Conservation (phyloP, 2,329 filamentous ascomycete species). For the Aotearoamyces nothofagi region DNA sequence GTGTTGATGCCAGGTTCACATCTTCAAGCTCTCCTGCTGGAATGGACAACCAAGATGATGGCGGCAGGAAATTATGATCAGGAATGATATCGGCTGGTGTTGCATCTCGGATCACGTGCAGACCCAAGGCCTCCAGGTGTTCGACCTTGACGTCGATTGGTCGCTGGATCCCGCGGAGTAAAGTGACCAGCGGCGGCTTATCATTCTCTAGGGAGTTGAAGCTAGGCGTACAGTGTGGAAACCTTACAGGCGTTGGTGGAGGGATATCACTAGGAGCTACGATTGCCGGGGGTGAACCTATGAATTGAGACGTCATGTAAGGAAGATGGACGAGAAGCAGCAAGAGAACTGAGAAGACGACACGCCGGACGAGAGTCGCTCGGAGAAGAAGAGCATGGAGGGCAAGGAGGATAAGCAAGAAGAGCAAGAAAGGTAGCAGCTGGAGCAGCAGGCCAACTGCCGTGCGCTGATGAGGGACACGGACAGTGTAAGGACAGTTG, state of each 20-base stretch:
- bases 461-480: too few species aligned
- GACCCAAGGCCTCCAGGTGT: constrained; percentile 41
- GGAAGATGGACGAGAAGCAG: too few species aligned
- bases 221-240: constrained; percentile 28
- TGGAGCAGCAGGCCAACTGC: too few species aligned
- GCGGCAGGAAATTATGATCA: constrained; percentile 30
- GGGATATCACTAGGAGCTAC: constrained; percentile 32
- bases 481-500: too few species aligned
- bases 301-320: too few species aligned
- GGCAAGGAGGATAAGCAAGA: too few species aligned
- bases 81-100: constrained; percentile 35
- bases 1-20: constrained; percentile 31
- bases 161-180: constrained; percentile 38
- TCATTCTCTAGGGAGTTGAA: constrained; percentile 6
- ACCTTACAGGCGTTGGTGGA: constrained; percentile 36
- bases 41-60: constrained; percentile 31
- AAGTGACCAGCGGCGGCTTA: constrained; percentile 26
- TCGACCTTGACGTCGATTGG: constrained; percentile 30
- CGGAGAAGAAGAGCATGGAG: too few species aligned
- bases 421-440: too few species aligned
- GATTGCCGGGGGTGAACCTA: too few species aligned
- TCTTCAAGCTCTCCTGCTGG: constrained; percentile 16
- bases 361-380: too few species aligned
- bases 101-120: constrained; percentile 36
- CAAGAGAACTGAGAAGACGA: too few species aligned